Evolutionary conservation across 352 stramenopile genomes (phyloP), one percentile per base, ranked within the genome.

Genomic region (Pythium angustatum): DNA sequence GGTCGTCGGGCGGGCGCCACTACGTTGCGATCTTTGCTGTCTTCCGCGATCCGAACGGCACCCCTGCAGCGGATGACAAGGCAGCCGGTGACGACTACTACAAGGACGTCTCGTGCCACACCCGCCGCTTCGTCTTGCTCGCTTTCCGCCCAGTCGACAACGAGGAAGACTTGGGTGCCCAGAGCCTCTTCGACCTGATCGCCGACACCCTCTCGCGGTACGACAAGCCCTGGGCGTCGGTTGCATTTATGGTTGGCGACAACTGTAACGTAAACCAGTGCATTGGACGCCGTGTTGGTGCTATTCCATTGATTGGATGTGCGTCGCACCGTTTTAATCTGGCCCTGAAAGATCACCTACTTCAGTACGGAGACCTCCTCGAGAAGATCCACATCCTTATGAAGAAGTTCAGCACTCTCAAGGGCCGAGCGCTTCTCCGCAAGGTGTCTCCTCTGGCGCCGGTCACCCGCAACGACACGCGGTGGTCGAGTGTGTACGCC

Each of bases 261-360:
- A 70, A 69, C 19, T 70, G 61, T n/a, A 67, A n/a, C 34, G 58
- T 71, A 0, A 76, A 73, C 15, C 49, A 67, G 53, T 71, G 45
- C 61, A 73, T 69, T 36, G 69, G 61, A 15, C 36, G 43, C 22
- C 45, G 31, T 5, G 58, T 27, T 6, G 56, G 43, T 22, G 58
- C 22, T 4, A 41, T 75, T 15, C 48, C 62, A 8, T 24, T 74
- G 26, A 55, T 68, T 34, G 58, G 58, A 1, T 71, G 62, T 27
- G 62, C 68, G 0, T 68, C 28, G 24, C 68, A 74, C 26, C 55
- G 62, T 12, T 71, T 70, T 34, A 56, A 64, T n/a, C 50, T 73
- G 8, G 61, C 64, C 12, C 45, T 71, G 2, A 38, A 41, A 6
- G 58, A 63, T 10, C 49, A 22, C 28, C 17, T 63, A 3, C 6